Evolutionary conservation across 2,329 filamentous ascomycete species (phyloP), one percentile per base, ranked within the genome.

Genomic region (Colletotrichum limetticola): DNA sequence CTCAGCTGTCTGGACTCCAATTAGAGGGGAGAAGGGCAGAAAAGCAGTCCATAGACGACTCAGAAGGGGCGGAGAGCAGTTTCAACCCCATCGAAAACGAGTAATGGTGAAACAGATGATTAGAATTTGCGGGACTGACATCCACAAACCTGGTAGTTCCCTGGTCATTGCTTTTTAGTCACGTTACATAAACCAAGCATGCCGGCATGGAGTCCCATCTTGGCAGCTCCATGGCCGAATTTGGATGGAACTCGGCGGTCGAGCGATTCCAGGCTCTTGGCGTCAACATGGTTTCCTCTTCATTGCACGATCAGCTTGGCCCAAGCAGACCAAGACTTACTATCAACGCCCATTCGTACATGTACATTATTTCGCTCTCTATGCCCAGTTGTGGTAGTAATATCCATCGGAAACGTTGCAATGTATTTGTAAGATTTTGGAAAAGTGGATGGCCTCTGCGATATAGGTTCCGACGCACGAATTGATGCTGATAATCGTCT

Each of bases 61-160:
- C 37, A 42, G 37, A 42, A 14, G 37, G 30, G 57, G 35, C 55
- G 14, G 53, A 32, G 19, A 58, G 16, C 26, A 24, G 57, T 71
- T 66, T 71, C 68, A 57, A 62, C 35, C 56, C n/a, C 26, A 12
- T 26, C 32, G 28, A 32, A 61, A 62, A 64, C 57, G 57, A 71
- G 64, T n/a, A 16, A 68, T 62, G 57, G 35, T 63, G 64, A 71
- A 68, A 68, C 58, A 62, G 30, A n/a, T 35, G 49, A 57, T 49
- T 19, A 32, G n/a, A 42, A 32, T 52, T 49, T 71, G 69, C 52
- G 64, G 69, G 64, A 68, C 69, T 49, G 35, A 12, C 37, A 42
- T 14, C 69, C 64, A 68, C 52, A 11, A 68, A 58, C 69, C 69
- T 37, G 68, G 63, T 55, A 46, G 11, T n/a, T 16, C 64, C 68